These are phyloP conservation scores for Fusarium secorum DNA, from an alignment of 2,329 filamentous ascomycete species.

Conservation along the genomic window DNA sequence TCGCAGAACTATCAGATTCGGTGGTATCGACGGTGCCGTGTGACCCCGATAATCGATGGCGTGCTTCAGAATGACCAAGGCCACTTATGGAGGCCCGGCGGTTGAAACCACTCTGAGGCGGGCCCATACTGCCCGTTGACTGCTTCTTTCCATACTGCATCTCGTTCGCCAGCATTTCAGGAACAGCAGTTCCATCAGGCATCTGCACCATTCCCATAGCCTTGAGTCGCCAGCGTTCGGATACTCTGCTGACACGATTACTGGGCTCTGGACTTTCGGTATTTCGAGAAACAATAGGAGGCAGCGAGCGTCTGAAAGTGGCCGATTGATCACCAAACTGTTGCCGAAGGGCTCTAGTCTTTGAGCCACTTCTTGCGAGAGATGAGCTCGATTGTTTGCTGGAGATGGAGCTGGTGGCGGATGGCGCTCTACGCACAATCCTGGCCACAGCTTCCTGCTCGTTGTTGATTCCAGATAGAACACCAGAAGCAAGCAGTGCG, in stretches of 20 bases:
- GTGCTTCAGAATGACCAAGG: conserved; percentile 25
- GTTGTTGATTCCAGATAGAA: conserved; percentile 52
- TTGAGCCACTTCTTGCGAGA: conserved; percentile 42
- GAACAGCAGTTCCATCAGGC: conserved; percentile 61
- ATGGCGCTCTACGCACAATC: conserved; percentile 47
- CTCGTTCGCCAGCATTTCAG: conserved; percentile 59
- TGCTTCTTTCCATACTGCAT: conserved; percentile 54
- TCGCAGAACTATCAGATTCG: conserved; percentile 25
- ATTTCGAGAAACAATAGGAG: conserved; percentile 45
- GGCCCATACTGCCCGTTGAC: conserved; percentile 47
- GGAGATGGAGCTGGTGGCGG: conserved; percentile 29
- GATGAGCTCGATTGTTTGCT: conserved; percentile 35
- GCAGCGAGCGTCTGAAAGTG: conserved; percentile 51
- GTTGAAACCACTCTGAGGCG: conserved; percentile 16
- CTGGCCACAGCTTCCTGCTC: conserved; percentile 47
- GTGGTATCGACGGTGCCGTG: conserved; percentile 21
- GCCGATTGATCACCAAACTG: conserved; percentile 43
- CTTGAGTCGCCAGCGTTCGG: conserved; percentile 57
- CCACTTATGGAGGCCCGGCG: conserved; percentile 41
- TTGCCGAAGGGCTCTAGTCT: conserved; percentile 50
- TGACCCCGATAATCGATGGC: conserved; percentile 34
- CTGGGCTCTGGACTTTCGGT: conserved; percentile 38
- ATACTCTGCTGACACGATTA: conserved; percentile 49
- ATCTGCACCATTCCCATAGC: conserved; percentile 62
- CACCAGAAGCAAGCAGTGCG: conserved; percentile 52